Conservation (phyloP, 208 protist species). For the Trichomonas gallinae region DNA sequence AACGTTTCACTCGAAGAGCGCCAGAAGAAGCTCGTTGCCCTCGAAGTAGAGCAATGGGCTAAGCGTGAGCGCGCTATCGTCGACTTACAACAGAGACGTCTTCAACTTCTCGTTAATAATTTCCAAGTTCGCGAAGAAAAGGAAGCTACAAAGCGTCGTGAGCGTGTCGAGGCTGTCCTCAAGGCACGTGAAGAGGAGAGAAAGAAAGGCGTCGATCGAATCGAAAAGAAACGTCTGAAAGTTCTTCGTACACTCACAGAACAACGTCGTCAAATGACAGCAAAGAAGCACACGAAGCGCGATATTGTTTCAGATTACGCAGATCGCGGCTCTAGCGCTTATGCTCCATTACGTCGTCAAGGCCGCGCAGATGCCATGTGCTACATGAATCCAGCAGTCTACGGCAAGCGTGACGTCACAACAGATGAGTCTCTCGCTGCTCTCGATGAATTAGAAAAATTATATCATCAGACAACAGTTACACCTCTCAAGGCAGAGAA, state of each 20-base stretch:
- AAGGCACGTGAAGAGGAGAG: not conserved
- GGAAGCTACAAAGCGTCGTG: not conserved
- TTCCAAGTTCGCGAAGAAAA: not conserved
- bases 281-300: not conserved
- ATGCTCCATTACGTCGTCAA: not conserved
- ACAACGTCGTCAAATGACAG: not conserved
- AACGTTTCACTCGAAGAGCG: not conserved
- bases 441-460: not conserved
- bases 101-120: not conserved
- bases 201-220: not conserved
- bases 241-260: not conserved
- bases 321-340: not conserved
- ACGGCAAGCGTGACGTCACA: not conserved
- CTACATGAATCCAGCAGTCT: not conserved
- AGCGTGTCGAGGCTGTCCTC: not conserved
- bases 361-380: not conserved
- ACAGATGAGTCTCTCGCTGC: not conserved
- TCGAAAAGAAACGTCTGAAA: conserved; percentile 10
- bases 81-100: not conserved
- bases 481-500: not conserved
- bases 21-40: not conserved
- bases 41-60: conserved; percentile 16
- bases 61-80: not conserved
- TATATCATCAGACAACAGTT: not conserved
- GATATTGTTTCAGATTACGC: not conserved